phyloP scores from a whole-genome alignment of 208 protist genomes.

The Crithidia thermophila region DNA sequence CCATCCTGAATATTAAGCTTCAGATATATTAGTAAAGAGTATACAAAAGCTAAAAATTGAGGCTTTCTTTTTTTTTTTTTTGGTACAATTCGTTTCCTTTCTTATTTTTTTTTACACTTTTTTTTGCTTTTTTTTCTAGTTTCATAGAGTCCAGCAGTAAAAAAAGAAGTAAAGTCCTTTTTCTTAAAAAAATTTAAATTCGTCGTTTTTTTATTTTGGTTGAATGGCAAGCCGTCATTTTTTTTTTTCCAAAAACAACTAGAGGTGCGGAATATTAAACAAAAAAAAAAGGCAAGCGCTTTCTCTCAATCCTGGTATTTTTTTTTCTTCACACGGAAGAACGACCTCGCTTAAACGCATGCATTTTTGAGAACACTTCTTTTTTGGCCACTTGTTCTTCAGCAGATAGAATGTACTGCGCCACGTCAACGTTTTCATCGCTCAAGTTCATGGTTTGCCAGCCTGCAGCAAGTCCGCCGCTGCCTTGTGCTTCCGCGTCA shows the following conservation, averaged over 20 bases:
- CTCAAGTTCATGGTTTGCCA: background rate
- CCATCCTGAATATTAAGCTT: too few relatives aligned
- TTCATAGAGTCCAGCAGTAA: too few relatives aligned
- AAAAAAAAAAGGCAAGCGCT: background rate
- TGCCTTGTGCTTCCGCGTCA: background rate
- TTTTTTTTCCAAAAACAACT: too few relatives aligned
- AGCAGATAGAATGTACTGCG: slow-evolving; percentile 6
- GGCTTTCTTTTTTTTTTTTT: too few relatives aligned
- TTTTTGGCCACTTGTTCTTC: slow-evolving; percentile 14
- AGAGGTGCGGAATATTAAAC: too few relatives aligned
- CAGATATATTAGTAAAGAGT: too few relatives aligned
- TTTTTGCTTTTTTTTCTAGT: slow-evolving; percentile 6
- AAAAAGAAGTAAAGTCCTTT: background rate
- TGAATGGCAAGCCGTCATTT: too few relatives aligned
- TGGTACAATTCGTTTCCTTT: background rate
- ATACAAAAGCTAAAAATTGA: too few relatives aligned
- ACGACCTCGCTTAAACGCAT: background rate
- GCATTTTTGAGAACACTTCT: slow-evolving; percentile 3
- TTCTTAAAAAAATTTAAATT: too few relatives aligned
- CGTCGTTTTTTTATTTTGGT: too few relatives aligned
- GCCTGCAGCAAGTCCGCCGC: background rate
- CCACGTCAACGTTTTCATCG: background rate
- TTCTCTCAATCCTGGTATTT: background rate
- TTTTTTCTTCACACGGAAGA: too few relatives aligned
- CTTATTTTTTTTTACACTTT: background rate